Percentiles rank a stretch among this genome's conserved stretches.
Conservation (phyloP, 371 early-diverging fungal genomes). For the Mucor circinelloides region DNA sequence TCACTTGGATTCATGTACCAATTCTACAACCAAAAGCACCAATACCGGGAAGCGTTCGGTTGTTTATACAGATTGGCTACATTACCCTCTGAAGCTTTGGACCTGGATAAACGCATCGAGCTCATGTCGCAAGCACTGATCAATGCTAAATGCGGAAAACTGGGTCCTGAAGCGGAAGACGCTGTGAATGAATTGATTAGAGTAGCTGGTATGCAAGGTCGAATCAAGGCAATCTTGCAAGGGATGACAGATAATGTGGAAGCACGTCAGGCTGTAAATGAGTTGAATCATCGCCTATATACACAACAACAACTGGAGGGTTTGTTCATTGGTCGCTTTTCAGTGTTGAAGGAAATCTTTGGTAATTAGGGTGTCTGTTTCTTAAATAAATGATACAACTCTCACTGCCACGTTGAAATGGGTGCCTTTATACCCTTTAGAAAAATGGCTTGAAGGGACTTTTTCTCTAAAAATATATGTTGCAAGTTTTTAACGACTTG, state of each 20-base stretch:
- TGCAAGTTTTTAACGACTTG: too few species aligned
- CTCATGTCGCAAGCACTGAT: slow-evolving; percentile 73
- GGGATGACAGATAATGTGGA: background rate
- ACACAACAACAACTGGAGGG: background rate
- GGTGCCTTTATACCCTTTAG: too few species aligned
- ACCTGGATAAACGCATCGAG: slow-evolving; percentile 61
- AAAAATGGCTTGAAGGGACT: too few species aligned
- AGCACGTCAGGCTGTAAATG: background rate
- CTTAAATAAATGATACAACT: background rate
- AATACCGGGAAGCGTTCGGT: slow-evolving; percentile 68
- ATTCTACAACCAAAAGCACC: slow-evolving; percentile 66
- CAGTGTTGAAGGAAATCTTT: background rate
- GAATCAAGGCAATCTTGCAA: background rate
- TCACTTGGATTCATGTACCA: slow-evolving; percentile 72
- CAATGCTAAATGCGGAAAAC: slow-evolving; percentile 64
- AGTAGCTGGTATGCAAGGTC: background rate
- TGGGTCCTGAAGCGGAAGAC: background rate
- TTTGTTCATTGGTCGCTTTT: background rate
- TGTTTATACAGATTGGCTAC: slow-evolving; percentile 67
- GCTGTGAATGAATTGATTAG: background rate
- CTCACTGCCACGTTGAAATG: background rate
- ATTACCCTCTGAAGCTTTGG: slow-evolving; percentile 28
- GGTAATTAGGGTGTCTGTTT: background rate
- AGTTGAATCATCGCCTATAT: background rate
- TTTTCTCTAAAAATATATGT: too few species aligned